Percentiles rank a stretch among this genome's conserved stretches.
phyloP scores from a whole-genome alignment of 805 yeast genomes.

The Monosporozyma solicola region DNA sequence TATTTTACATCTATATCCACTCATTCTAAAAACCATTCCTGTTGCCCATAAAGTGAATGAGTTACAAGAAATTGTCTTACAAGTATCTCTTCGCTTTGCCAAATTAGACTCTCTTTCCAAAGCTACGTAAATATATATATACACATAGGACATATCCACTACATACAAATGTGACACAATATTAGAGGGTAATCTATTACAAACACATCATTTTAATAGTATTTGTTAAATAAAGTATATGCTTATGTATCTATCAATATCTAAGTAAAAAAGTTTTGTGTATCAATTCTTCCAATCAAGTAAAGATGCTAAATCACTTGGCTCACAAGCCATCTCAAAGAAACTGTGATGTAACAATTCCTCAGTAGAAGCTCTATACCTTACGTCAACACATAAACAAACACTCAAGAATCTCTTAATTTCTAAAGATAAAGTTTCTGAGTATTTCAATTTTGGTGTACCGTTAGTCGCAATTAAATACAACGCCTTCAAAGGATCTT shows the following conservation, averaged over 20 bases:
- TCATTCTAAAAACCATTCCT: constrained; percentile 27
- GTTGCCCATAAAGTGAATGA: constrained; percentile 26
- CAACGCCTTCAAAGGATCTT: constrained; percentile 88
- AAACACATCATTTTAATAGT: background rate
- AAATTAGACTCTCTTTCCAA: constrained; percentile 9
- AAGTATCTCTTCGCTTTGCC: constrained; percentile 22
- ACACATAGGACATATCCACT: background rate
- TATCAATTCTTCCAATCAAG: constrained; percentile 40
- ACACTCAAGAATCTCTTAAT: constrained; percentile 82
- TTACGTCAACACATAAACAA: constrained; percentile 90
- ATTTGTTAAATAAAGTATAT: background rate
- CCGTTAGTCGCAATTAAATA: constrained; percentile 95
- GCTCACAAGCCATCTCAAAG: constrained; percentile 52
- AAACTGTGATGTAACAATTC: constrained; percentile 75
- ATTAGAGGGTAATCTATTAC: background rate
- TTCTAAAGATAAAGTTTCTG: constrained; percentile 68
- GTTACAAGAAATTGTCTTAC: constrained; percentile 21
- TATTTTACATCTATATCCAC: constrained; percentile 21
- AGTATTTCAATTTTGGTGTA: constrained; percentile 87
- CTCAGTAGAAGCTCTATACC: constrained; percentile 82
- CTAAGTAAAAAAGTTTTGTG: background rate
- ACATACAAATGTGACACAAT: background rate
- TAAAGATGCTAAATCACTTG: constrained; percentile 49
- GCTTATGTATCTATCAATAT: background rate
- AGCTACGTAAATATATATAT: background rate